Evolutionary conservation across 2,329 filamentous ascomycete species (phyloP).

Genomic region (Plenodomus tracheiphilus): DNA sequence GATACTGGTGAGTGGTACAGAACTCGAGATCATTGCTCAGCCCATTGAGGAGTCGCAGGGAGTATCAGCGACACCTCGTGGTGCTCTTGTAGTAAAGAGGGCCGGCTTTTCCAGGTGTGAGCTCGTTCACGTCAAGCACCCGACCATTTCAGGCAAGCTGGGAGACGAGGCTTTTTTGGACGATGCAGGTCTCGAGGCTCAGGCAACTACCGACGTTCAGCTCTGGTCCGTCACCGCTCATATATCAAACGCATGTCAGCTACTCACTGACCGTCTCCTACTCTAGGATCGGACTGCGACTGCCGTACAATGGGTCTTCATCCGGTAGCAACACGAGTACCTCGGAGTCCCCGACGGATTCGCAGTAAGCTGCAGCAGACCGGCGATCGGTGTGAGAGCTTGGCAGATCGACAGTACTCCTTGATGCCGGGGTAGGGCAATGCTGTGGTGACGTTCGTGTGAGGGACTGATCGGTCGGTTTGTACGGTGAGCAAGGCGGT

Average conservation of each 20-base stretch:
- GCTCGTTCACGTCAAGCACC: constrained; percentile 19
- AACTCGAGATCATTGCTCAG: neutral
- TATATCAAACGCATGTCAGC: neutral
- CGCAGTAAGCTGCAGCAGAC: neutral
- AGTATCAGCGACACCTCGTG: constrained; percentile 31
- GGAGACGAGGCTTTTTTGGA: neutral
- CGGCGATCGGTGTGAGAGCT: constrained; percentile 16
- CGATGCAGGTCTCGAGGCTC: constrained; percentile 10
- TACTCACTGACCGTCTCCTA: constrained; percentile 2
- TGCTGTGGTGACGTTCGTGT: neutral
- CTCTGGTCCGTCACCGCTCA: constrained; percentile 8
- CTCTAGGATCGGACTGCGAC: constrained; percentile 15
- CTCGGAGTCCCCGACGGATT: constrained; percentile 4
- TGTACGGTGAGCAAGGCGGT: neutral
- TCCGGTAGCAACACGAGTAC: constrained; percentile 4
- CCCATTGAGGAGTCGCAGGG: constrained; percentile 12
- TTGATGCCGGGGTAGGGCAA: constrained; percentile 1
- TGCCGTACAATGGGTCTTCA: constrained; percentile 4
- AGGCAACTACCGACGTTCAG: neutral
- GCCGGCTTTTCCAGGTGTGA: constrained; percentile 33
- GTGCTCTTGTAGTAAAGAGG: constrained; percentile 24
- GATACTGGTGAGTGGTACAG: constrained; percentile 14
- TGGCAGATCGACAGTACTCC: constrained; percentile 4
- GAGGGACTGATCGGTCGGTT: neutral
- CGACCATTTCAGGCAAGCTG: neutral